Evolutionary conservation across 129 eudicot genomes (phyloP).

Genomic region (Helianthus annuus): HanXRQr2.0-SUNRISE NC_035435.2:110047136-110047635

Average conservation of each 20-base stretch:
- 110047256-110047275: background rate
- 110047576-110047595: too few relatives aligned
- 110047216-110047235: constrained; percentile 6
- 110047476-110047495: too few relatives aligned
- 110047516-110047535: too few relatives aligned
- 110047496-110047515: too few relatives aligned
- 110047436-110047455: too few relatives aligned
- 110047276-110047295: background rate
- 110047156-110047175: background rate
- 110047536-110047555: too few relatives aligned
- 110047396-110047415: background rate
- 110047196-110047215: constrained; percentile 21
- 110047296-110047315: background rate
- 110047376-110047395: background rate
- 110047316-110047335: background rate
- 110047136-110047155: constrained; percentile 23
- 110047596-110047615: too few relatives aligned
- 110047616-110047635: too few relatives aligned
- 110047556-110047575: too few relatives aligned
- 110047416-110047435: background rate
- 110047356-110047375: background rate
- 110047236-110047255: background rate
- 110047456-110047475: too few relatives aligned
- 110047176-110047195: constrained; percentile 16
- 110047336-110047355: background rate